phyloP scores from a whole-genome alignment of 345 rosid species.

The Linum tenue region DNA sequence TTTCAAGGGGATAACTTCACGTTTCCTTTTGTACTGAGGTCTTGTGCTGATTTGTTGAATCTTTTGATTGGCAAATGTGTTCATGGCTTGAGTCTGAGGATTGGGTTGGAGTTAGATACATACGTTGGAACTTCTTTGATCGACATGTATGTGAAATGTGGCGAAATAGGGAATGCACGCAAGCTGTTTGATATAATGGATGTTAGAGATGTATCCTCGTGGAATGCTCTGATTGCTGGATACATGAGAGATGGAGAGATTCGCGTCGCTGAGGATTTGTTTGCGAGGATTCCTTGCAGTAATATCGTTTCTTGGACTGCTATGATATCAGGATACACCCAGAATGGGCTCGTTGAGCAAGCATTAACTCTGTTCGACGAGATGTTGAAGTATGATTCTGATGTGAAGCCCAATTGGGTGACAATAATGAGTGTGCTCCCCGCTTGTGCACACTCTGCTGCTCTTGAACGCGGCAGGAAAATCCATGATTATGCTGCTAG shows the following conservation, averaged over 20 bases:
- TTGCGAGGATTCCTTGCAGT: neutral
- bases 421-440: conserved; percentile 5
- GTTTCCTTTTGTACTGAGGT: neutral
- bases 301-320: conserved; percentile 4
- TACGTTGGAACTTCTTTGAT: conserved; percentile 6
- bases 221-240: conserved; percentile 1
- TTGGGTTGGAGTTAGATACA: neutral
- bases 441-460: conserved; percentile 3
- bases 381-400: neutral
- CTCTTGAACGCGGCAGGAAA: neutral
- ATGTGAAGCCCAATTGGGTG: conserved; percentile 7
- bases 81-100: neutral
- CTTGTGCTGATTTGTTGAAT: neutral
- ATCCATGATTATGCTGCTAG: conserved; percentile 3
- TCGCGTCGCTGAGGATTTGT: conserved; percentile 1
- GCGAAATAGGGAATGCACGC: neutral
- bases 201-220: conserved; percentile 2
- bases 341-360: neutral
- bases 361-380: conserved; percentile 1
- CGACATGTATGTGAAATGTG: conserved; percentile 20
- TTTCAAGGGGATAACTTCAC: conserved; percentile 1
- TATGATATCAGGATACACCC: conserved; percentile 1
- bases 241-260: neutral
- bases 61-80: neutral
- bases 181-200: conserved; percentile 12